phyloP scores from a whole-genome alignment of 208 protist genomes.

The Trypanosoma vivax region DNA sequence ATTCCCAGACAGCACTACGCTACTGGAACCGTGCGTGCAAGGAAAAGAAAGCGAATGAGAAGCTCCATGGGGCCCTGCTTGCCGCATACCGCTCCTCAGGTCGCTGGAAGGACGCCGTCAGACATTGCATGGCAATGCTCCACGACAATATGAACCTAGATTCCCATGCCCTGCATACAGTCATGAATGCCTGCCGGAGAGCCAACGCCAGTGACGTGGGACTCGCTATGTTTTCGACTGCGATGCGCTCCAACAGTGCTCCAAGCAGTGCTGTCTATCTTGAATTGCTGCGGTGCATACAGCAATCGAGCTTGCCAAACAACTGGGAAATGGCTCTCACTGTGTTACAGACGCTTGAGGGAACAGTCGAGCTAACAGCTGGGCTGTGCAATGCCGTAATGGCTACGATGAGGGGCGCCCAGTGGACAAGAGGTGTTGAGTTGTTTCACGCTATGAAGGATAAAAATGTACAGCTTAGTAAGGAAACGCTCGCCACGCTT shows the following conservation, averaged over 20 bases:
- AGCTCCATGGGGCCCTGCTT: constrained; percentile 66
- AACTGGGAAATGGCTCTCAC: constrained; percentile 53
- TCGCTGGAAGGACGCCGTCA: constrained; percentile 57
- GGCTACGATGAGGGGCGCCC: constrained; percentile 41
- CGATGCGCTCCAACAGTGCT: constrained; percentile 35
- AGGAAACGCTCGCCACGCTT: constrained; percentile 69
- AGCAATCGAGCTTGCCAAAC: constrained; percentile 26
- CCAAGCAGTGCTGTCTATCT: constrained; percentile 78
- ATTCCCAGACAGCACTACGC: constrained; percentile 41
- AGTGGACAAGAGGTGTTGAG: constrained; percentile 47
- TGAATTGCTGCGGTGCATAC: constrained; percentile 66
- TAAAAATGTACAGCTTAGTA: constrained; percentile 66
- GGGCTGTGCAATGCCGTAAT: constrained; percentile 83
- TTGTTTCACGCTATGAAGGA: constrained; percentile 74
- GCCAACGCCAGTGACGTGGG: constrained; percentile 47
- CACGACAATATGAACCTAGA: constrained; percentile 63
- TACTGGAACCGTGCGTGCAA: constrained; percentile 60
- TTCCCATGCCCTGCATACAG: constrained; percentile 54
- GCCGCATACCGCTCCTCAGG: constrained; percentile 56
- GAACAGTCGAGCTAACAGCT: constrained; percentile 60
- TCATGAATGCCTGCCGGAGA: constrained; percentile 77
- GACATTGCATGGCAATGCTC: constrained; percentile 60
- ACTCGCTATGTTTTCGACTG: constrained; percentile 45
- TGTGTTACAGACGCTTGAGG: constrained; percentile 46
- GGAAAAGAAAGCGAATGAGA: constrained; percentile 47